Conservation (phyloP, 2,329 filamentous ascomycete genomes). For the Hypoxylon sp. region DNA sequence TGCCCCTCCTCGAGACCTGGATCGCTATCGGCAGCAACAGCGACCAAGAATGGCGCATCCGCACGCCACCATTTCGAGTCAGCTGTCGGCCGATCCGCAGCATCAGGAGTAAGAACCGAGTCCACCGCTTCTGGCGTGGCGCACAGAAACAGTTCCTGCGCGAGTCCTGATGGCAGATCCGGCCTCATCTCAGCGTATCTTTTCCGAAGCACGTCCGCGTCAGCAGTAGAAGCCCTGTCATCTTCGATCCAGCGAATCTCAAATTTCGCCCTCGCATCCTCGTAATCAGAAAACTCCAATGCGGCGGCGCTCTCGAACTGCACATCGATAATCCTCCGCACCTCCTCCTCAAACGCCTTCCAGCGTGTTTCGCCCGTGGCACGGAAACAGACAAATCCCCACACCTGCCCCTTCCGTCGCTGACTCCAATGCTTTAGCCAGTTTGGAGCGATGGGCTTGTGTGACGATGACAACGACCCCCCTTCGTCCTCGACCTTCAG, state of each 20-base stretch:
- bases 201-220: background rate
- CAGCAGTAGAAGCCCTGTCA: background rate
- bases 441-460: background rate
- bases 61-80: background rate
- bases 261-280: background rate
- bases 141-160: conserved; percentile 3
- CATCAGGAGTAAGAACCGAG: background rate
- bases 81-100: background rate
- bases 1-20: conserved; percentile 4
- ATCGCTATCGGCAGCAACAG: background rate
- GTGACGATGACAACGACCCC: background rate
- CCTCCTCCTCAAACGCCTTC: background rate
- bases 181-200: background rate
- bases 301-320: background rate
- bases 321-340: background rate
- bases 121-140: conserved; percentile 3
- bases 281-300: background rate
- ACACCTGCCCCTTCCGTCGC: background rate
- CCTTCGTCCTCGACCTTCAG: too few relatives aligned
- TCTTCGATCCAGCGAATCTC: conserved; percentile 8
- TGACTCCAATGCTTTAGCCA: background rate
- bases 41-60: background rate
- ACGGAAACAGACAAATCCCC: background rate
- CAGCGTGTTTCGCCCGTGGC: background rate
- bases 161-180: background rate